Base-by-base conservation (phyloP, 331 rosid genomes). In the Pyrus hybrid region DNA sequence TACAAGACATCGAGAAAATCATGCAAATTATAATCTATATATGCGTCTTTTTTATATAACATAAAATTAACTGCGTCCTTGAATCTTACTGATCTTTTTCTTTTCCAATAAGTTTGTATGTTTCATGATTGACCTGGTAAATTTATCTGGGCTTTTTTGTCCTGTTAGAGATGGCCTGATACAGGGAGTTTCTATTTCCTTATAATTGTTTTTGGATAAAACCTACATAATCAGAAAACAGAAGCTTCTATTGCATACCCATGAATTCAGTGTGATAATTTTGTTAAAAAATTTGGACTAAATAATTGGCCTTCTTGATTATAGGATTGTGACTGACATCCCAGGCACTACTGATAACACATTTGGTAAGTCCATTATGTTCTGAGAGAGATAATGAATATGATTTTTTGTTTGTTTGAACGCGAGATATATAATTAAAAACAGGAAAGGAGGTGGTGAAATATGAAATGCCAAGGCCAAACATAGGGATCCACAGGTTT, bases 401-500 rank as follows among this genome's bases (percentile, higher is more conserved):
- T 58, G 16, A 58, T 58, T 41, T 41, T 41, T 41, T 41, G 47
- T 41, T 41, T 41, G 47, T 41, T 41, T 11, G 47, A 41, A 41
- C 13, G 13, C 0, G 47, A 3, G 14, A 41, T 41, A 41, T 41
- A 3, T 41, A 41, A 41, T 41, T 10, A 41, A 41, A 41, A 13
- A 21, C 83, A 88, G 93, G 93, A 77, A 84, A 33, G 37, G 96
- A 88, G 79, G 41, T 80, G 80, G 72, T 88, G 81, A 84, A 69
- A 29, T 88, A 88, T 66, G 96, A 91, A 73, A 84, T 80, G 76
- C 93, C 96, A 71, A 58, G 85, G 76, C 96, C 96, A 21, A 82
- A 82, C 68, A 91, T 91, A 83, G 93, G 96, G 28, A 91, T 91
- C 21, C 96, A 91, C 77, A 87, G 91, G 89, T 91, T 83, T 81